phyloP scores from a whole-genome alignment of 306 rosid species.

The Hippophae rhamnoides region DNA sequence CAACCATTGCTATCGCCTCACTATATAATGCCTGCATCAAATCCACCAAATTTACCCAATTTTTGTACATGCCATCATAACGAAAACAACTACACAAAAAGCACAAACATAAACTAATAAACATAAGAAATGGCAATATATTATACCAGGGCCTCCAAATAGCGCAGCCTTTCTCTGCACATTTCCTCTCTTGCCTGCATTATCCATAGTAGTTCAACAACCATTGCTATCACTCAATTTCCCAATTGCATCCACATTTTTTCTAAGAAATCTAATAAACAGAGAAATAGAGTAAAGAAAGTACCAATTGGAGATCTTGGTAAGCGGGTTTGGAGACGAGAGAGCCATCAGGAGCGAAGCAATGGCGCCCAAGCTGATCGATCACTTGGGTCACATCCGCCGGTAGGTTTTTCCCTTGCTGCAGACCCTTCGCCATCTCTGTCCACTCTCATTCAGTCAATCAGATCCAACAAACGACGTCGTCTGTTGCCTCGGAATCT shows the following conservation, averaged over 20 bases:
- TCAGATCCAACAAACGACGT: conserved; percentile 13
- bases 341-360: conserved; percentile 88
- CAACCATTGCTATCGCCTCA: conserved; percentile 83
- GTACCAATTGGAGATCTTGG: conserved; percentile 73
- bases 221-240: background rate
- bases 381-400: conserved; percentile 62
- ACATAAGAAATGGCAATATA: background rate
- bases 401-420: conserved; percentile 52
- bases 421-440: conserved; percentile 63
- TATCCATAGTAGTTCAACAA: background rate
- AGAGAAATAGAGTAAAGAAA: conserved; percentile 9
- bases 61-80: too few species aligned
- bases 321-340: conserved; percentile 71
- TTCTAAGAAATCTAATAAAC: conserved; percentile 4
- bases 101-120: background rate
- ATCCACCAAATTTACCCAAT: conserved; percentile 3
- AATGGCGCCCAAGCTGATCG: conserved; percentile 86
- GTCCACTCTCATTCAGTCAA: background rate
- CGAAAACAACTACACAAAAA: background rate
- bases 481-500: conserved; percentile 4
- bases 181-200: conserved; percentile 96
- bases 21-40: conserved; percentile 64
- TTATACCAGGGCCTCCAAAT: conserved; percentile 72
- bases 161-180: conserved; percentile 82
- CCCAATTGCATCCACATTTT: conserved; percentile 5